These are phyloP conservation scores for Mortierella sp. DNA, from an alignment of 371 early-diverging fungal genomes.

Conservation along the genomic window DNA sequence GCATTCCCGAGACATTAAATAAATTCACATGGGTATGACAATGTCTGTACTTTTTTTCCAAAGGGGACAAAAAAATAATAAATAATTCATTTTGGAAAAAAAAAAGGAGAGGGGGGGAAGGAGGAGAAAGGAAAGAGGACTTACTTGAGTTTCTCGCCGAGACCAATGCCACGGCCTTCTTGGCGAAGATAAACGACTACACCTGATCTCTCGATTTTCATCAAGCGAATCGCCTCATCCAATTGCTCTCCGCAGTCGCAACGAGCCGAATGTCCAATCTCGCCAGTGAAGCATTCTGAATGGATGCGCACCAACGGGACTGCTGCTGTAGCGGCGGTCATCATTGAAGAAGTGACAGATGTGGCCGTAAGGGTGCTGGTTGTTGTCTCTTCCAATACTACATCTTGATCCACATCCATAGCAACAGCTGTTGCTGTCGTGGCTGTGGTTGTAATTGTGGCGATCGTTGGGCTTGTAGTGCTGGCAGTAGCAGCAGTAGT, in stretches of 20 bases:
- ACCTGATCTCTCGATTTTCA: constrained; percentile 85
- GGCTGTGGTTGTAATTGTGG: background rate
- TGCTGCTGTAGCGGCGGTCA: background rate
- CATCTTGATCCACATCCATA: constrained; percentile 3
- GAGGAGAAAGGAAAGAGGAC: constrained; percentile 28
- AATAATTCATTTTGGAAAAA: background rate
- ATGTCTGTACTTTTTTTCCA: background rate
- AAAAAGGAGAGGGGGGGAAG: no score
- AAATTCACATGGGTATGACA: constrained; percentile 1
- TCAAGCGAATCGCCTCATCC: constrained; percentile 91
- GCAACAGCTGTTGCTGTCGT: constrained; percentile 1
- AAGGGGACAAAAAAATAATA: background rate
- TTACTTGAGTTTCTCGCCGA: constrained; percentile 92
- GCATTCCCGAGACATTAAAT: background rate
- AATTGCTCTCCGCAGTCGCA: constrained; percentile 98
- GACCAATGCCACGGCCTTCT: constrained; percentile 96
- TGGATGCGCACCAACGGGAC: constrained; percentile 92
- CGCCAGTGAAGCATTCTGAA: constrained; percentile 97
- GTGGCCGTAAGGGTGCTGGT: background rate
- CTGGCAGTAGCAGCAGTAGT: background rate
- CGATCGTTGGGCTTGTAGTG: background rate
- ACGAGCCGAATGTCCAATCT: constrained; percentile 90
- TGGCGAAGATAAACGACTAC: constrained; percentile 95
- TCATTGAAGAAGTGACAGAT: background rate
- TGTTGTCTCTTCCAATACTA: constrained; percentile 4